Conservation (phyloP, 1,284 basidiomycete species). For the Mycena citricolor region DNA sequence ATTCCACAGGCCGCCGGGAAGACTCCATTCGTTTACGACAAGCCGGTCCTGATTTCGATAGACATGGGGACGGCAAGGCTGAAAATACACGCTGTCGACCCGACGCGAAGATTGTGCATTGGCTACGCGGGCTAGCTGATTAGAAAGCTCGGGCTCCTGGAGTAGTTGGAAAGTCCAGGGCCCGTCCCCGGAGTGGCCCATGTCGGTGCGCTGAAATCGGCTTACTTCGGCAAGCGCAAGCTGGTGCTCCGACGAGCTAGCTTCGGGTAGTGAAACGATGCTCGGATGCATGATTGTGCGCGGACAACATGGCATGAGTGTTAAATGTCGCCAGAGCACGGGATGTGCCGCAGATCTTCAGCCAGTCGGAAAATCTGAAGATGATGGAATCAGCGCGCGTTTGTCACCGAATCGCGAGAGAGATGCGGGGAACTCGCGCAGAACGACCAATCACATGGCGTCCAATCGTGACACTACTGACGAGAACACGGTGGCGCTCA, state of each 20-base stretch:
- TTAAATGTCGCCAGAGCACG: slow-evolving; percentile 12
- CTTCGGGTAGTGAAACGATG: slow-evolving; percentile 33
- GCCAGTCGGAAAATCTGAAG: slow-evolving; percentile 24
- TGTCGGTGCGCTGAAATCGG: slow-evolving; percentile 54
- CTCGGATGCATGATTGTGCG: slow-evolving; percentile 17
- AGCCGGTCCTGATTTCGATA: slow-evolving; percentile 55
- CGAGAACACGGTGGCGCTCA: slow-evolving; percentile 7
- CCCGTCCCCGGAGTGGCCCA: slow-evolving; percentile 51
- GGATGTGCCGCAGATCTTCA: slow-evolving; percentile 20
- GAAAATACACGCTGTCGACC: slow-evolving; percentile 48
- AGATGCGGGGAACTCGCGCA: slow-evolving; percentile 23
- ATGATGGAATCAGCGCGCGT: slow-evolving; percentile 22
- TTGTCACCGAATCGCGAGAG: slow-evolving; percentile 21
- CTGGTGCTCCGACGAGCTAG: slow-evolving; percentile 47
- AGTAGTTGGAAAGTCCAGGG: slow-evolving; percentile 59
- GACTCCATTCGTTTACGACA: slow-evolving; percentile 51
- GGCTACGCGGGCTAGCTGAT: slow-evolving; percentile 44
- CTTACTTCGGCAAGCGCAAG: slow-evolving; percentile 52
- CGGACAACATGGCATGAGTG: not conserved
- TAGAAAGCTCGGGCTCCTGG: slow-evolving; percentile 44
- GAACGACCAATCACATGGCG: slow-evolving; percentile 20
- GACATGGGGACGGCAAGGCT: slow-evolving; percentile 55
- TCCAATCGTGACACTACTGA: slow-evolving; percentile 19
- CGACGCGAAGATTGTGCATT: slow-evolving; percentile 31
- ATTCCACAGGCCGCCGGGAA: slow-evolving; percentile 54